Evolutionary conservation across 345 rosid species (phyloP).

Genomic region (Lepidium africanum): DNA sequence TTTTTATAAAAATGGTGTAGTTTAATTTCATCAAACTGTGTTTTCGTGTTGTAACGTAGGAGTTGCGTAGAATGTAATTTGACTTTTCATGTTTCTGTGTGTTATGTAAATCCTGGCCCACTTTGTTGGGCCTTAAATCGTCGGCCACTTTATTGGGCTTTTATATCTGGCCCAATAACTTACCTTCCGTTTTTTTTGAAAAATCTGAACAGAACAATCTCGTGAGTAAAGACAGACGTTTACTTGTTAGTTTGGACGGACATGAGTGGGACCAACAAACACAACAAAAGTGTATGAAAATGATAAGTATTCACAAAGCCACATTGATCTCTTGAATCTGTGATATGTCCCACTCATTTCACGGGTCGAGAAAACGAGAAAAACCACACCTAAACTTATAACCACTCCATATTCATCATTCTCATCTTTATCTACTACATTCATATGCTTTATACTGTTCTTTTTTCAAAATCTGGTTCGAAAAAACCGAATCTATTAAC

Average conservation of each 20-base stretch:
- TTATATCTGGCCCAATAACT: too few relatives aligned
- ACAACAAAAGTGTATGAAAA: neutral
- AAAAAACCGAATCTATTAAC: neutral
- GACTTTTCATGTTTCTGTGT: neutral
- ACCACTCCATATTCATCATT: constrained; percentile 2
- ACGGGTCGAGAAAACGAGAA: constrained; percentile 2
- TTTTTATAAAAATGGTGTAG: too few relatives aligned
- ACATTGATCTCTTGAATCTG: neutral
- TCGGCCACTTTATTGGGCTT: too few relatives aligned
- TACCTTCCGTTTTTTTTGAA: too few relatives aligned
- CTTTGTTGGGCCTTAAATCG: too few relatives aligned
- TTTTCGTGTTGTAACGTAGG: neutral
- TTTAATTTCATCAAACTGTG: neutral
- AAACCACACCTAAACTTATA: neutral
- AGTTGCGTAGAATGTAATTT: neutral
- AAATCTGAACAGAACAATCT: constrained; percentile 2
- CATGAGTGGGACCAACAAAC: neutral
- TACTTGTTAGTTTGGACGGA: neutral
- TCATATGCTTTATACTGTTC: neutral
- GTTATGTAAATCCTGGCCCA: too few relatives aligned
- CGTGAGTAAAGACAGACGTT: constrained; percentile 1
- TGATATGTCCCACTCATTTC: constrained; percentile 5
- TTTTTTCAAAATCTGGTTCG: neutral
- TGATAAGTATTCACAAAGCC: neutral
- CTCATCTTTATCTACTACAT: neutral